Percentiles rank a stretch among this genome's conserved stretches.
Conservation (phyloP, 2,329 filamentous ascomycete genomes). For the Paramyrothecium sp. region DNA sequence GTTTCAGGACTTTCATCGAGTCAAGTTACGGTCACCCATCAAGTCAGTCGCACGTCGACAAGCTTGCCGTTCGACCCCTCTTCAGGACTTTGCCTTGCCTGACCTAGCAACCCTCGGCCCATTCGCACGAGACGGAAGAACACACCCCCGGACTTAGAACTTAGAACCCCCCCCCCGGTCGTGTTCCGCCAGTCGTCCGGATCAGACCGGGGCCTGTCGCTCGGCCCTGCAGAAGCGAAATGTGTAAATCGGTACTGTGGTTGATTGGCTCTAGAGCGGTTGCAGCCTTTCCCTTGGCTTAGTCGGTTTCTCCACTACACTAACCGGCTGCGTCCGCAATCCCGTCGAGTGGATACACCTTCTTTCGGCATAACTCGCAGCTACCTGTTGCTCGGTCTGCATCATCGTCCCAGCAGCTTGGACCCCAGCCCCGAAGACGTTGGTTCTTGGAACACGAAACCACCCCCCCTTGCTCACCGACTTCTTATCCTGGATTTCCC, state of each 20-base stretch:
- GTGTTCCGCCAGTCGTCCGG: background rate
- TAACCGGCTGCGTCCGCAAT: background rate
- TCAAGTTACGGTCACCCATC: too few relatives aligned
- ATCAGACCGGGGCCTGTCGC: background rate
- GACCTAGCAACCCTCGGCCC: background rate
- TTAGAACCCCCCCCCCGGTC: background rate
- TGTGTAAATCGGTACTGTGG: background rate
- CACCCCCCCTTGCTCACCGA: background rate
- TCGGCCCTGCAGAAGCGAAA: background rate
- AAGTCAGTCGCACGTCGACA: too few relatives aligned
- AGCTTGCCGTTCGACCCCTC: too few relatives aligned
- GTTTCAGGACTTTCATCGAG: too few relatives aligned
- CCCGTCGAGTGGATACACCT: background rate
- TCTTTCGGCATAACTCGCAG: background rate
- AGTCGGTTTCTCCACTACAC: background rate
- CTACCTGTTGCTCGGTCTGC: background rate
- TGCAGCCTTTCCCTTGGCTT: background rate
- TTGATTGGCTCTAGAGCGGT: background rate
- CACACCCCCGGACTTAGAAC: background rate
- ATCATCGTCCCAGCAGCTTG: background rate
- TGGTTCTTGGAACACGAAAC: background rate
- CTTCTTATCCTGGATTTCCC: background rate
- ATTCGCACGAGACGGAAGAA: background rate
- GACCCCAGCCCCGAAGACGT: background rate
- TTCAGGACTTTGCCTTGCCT: background rate